Conservation (phyloP, 164 flowering plant genomes). For the Brasenia schreberi region DNA sequence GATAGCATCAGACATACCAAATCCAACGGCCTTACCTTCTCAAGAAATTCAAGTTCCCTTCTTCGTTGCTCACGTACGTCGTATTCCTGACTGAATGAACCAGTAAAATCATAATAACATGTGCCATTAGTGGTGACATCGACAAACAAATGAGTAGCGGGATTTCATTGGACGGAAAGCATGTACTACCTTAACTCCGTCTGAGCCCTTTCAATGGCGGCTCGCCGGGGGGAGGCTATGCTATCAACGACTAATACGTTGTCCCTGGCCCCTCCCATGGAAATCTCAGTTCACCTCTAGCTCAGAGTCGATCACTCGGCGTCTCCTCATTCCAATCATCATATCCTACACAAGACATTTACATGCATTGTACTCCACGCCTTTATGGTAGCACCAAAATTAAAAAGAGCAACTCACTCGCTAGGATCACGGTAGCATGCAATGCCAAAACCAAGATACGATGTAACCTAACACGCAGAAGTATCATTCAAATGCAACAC, state of each 20-base stretch:
- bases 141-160: neutral
- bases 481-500: neutral
- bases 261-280: slow-evolving; percentile 55
- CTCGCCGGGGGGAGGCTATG: slow-evolving; percentile 75
- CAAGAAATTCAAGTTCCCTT: slow-evolving; percentile 93
- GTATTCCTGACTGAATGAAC: slow-evolving; percentile 66
- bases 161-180: too few relatives aligned
- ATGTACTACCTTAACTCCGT: slow-evolving; percentile 65
- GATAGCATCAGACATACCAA: neutral
- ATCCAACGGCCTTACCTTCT: slow-evolving; percentile 47
- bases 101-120: slow-evolving; percentile 2
- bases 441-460: neutral
- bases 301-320: neutral
- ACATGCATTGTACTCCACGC: neutral
- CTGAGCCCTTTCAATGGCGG: slow-evolving; percentile 84
- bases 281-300: neutral
- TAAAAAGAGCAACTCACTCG: neutral
- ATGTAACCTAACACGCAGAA: neutral
- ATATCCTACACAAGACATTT: neutral
- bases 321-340: neutral
- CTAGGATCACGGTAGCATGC: neutral
- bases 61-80: slow-evolving; percentile 80
- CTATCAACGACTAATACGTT: slow-evolving; percentile 59
- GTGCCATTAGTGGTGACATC: neutral
- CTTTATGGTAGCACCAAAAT: neutral